Evolutionary conservation across 2,329 filamentous ascomycete species (phyloP).

Genomic region (Hymenoscyphus albidus): DNA sequence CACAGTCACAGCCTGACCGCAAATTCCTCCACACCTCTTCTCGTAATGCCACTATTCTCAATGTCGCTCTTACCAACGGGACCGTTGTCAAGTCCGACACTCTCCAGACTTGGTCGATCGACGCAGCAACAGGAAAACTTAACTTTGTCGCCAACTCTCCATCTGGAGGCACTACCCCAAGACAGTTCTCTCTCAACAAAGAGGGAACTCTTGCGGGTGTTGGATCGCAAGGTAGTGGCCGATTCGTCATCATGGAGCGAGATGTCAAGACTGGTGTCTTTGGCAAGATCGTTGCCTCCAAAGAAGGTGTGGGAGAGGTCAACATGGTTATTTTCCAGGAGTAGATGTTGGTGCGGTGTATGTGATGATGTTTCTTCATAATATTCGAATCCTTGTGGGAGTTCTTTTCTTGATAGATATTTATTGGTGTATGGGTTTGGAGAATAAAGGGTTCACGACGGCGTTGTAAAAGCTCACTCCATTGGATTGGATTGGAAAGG

Average conservation of each 20-base stretch:
- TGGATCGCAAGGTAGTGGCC: constrained; percentile 40
- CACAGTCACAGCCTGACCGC: constrained; percentile 47
- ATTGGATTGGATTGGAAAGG: too few species aligned
- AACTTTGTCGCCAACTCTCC: constrained; percentile 42
- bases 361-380: not conserved
- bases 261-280: constrained; percentile 41
- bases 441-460: too few species aligned
- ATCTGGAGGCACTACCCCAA: constrained; percentile 43
- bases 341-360: not conserved
- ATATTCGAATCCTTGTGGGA: not conserved
- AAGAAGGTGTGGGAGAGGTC: constrained; percentile 26
- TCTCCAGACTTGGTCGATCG: constrained; percentile 58
- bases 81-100: constrained; percentile 56
- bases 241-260: constrained; percentile 41
- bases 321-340: constrained; percentile 33
- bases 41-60: constrained; percentile 57
- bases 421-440: too few species aligned
- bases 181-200: constrained; percentile 46
- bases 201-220: constrained; percentile 44
- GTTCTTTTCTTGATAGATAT: not conserved
- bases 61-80: constrained; percentile 42
- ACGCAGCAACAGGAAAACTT: constrained; percentile 42
- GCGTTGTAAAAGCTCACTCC: too few species aligned
- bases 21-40: constrained; percentile 65
- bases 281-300: constrained; percentile 31